phyloP scores from a whole-genome alignment of 345 rosid species.

The Atalantia buxifolia region DNA sequence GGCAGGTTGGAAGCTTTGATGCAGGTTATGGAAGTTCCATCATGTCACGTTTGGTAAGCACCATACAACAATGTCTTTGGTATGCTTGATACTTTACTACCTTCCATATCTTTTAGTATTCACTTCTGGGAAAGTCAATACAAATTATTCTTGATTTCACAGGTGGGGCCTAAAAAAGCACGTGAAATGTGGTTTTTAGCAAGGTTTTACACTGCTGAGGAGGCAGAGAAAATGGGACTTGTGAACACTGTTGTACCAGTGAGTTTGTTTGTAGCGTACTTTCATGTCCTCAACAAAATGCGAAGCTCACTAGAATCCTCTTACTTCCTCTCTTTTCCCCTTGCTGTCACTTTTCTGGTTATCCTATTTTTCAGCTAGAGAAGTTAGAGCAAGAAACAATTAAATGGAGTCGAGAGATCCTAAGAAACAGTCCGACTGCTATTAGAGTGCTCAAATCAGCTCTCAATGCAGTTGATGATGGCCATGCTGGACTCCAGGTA shows the following conservation, averaged over 20 bases:
- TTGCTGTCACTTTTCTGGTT: not conserved
- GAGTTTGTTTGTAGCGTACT: conserved; percentile 21
- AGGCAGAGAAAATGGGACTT: conserved; percentile 96
- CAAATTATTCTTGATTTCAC: conserved; percentile 12
- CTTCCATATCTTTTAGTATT: not conserved
- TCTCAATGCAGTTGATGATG: conserved; percentile 91
- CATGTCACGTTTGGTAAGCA: conserved; percentile 90
- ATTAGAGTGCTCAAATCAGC: conserved; percentile 86
- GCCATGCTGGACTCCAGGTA: conserved; percentile 94
- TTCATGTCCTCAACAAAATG: not conserved
- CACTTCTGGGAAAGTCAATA: not conserved
- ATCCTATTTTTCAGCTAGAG: conserved; percentile 44
- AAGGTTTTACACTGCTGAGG: conserved; percentile 80
- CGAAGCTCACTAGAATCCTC: not conserved
- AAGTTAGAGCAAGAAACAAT: conserved; percentile 82
- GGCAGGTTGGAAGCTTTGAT: conserved; percentile 98
- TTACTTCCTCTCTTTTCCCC: not conserved
- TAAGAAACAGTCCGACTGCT: conserved; percentile 91
- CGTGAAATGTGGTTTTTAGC: conserved; percentile 95
- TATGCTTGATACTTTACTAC: not conserved
- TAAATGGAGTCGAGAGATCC: conserved; percentile 87
- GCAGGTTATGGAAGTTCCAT: conserved; percentile 97
- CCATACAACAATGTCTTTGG: not conserved
- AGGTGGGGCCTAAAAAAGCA: conserved; percentile 94
- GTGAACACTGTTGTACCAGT: conserved; percentile 85